Evolutionary conservation across 106 monocot genomes (phyloP).

Genomic region (Dendrobium huoshanense): DNA sequence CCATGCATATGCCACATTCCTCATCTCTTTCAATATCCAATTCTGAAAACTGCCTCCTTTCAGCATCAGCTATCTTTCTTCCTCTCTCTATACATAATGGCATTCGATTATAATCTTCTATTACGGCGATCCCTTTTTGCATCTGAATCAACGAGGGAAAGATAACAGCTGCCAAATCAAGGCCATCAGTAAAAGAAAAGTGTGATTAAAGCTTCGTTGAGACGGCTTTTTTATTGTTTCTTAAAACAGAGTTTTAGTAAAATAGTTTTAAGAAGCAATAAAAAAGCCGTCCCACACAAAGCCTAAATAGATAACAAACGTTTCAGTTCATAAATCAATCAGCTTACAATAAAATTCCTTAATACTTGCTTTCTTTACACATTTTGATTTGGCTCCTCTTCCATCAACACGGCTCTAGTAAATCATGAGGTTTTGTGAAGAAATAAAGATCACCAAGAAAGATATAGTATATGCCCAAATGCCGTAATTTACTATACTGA

Average conservation of each 20-base stretch:
- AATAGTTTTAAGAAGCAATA: no score
- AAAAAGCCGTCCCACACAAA: no score
- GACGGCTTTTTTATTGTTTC: no score
- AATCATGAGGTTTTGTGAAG: not conserved
- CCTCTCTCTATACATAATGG: not conserved
- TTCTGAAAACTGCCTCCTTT: conserved; percentile 25
- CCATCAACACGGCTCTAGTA: conserved; percentile 43
- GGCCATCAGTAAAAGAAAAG: not conserved
- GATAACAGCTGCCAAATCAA: conserved; percentile 5
- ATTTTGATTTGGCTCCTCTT: conserved; percentile 41
- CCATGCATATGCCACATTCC: conserved; percentile 57
- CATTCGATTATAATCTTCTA: conserved; percentile 14
- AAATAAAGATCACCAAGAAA: not conserved
- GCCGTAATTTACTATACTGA: not conserved
- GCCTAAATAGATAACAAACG: not conserved
- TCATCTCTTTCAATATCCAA: conserved; percentile 35
- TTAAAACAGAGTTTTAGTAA: no score
- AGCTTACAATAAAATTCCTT: conserved; percentile 49
- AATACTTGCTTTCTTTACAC: conserved; percentile 19
- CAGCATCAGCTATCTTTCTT: conserved; percentile 11
- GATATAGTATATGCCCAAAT: not conserved
- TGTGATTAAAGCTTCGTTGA: not conserved
- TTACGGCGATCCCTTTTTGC: conserved; percentile 9
- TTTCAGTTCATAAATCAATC: not conserved
- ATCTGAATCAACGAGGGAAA: conserved; percentile 24